Evolutionary conservation across 768 basidiomycete species (phyloP).

Genomic region (Pisolithus marmoratus): DNA sequence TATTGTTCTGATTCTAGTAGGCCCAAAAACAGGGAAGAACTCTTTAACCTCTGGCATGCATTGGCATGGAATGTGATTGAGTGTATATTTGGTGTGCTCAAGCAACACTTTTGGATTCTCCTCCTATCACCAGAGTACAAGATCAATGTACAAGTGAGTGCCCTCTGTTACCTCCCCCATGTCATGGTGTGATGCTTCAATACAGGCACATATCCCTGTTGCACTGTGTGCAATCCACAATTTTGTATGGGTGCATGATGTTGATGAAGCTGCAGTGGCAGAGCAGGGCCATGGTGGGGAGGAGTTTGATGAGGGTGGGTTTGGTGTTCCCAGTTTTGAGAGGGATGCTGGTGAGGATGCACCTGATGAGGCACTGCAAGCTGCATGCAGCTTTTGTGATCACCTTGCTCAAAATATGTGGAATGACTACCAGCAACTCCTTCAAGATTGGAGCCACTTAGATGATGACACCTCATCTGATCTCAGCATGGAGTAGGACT

Average conservation of each 20-base stretch:
- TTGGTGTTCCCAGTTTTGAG: not conserved
- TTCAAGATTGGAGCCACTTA: too few relatives aligned
- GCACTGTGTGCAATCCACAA: constrained; percentile 20
- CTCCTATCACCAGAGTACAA: constrained; percentile 9
- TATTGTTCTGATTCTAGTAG: constrained; percentile 6
- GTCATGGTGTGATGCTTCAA: constrained; percentile 9
- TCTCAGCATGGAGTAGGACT: too few relatives aligned
- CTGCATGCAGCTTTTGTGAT: too few relatives aligned
- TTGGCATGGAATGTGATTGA: constrained; percentile 34
- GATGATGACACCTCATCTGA: too few relatives aligned
- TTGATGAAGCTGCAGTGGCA: not conserved
- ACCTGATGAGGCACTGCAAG: too few relatives aligned
- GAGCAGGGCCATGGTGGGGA: not conserved
- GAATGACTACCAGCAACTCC: too few relatives aligned
- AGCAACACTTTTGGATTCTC: constrained; percentile 15
- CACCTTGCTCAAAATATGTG: too few relatives aligned
- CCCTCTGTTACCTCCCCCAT: constrained; percentile 16
- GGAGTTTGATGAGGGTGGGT: not conserved
- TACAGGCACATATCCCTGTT: constrained; percentile 17
- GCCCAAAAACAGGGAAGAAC: constrained; percentile 33
- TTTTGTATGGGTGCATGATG: constrained; percentile 15
- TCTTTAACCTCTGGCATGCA: constrained; percentile 39
- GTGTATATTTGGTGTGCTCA: too few relatives aligned
- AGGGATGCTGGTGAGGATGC: not conserved
- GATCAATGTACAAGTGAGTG: constrained; percentile 15